A percentile compares a stretch with the other conserved stretches of the same genome.
These are phyloP conservation scores for Metschnikowia bowlesiae DNA, from an alignment of 805 yeast species.

Conservation along the genomic window DNA sequence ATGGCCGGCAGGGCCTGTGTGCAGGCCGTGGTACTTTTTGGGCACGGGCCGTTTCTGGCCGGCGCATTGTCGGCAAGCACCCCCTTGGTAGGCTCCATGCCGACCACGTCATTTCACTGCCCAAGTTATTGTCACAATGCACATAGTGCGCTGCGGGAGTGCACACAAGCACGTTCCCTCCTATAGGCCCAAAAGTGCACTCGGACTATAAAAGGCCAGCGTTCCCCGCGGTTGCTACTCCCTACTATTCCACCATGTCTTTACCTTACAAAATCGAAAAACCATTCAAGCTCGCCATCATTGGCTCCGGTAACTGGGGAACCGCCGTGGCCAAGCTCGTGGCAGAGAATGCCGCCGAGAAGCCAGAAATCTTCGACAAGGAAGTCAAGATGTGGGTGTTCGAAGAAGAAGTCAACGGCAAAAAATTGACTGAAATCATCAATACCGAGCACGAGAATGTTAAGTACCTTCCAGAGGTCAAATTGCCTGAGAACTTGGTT, in stretches of 20 bases:
- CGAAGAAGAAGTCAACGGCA: constrained; percentile 39
- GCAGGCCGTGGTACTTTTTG: not conserved
- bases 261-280: constrained; percentile 29
- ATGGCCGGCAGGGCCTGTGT: not conserved
- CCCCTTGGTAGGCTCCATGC: not conserved
- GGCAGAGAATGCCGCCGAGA: constrained; percentile 39
- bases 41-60: too few relatives aligned
- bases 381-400: constrained; percentile 45
- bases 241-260: constrained; percentile 14
- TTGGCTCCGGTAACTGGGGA: constrained; percentile 48
- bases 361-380: constrained; percentile 35
- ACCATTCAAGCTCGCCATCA: constrained; percentile 37
- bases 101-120: not conserved
- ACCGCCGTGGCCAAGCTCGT: constrained; percentile 44
- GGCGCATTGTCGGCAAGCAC: not conserved
- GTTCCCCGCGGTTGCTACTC: not conserved
- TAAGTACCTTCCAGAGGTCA: constrained; percentile 41
- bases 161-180: constrained; percentile 3
- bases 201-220: constrained; percentile 9
- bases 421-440: constrained; percentile 41
- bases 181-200: constrained; percentile 4
- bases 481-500: constrained; percentile 37
- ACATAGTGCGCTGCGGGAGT: not conserved
- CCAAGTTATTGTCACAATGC: not conserved
- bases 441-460: constrained; percentile 42